Conservation (phyloP, 2,329 filamentous ascomycete species). For the Apiospora aurea region DNA sequence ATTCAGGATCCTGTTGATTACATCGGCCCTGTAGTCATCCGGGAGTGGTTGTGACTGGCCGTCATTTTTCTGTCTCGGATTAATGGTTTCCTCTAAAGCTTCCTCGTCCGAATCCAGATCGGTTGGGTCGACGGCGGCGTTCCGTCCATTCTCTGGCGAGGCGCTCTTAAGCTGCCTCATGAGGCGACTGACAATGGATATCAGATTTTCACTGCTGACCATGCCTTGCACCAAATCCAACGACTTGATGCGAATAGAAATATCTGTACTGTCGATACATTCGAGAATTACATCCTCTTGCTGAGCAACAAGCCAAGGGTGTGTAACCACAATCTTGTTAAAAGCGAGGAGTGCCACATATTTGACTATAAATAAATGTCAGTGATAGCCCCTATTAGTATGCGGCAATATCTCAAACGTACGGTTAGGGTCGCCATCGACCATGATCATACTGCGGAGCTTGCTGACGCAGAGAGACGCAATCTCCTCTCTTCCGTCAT, state of each 20-base stretch:
- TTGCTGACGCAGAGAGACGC: conserved; percentile 92
- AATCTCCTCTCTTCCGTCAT: conserved; percentile 86
- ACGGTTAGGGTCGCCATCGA: conserved; percentile 94
- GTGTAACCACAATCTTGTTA: conserved; percentile 90
- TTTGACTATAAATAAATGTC: conserved; percentile 69
- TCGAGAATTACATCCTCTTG: conserved; percentile 97
- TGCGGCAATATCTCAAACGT: conserved; percentile 47
- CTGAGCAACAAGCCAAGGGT: conserved; percentile 85
- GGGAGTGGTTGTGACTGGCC: conserved; percentile 70
- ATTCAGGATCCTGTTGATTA: conserved; percentile 81
- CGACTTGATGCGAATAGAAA: conserved; percentile 93
- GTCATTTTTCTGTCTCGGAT: conserved; percentile 41
- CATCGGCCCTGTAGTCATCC: conserved; percentile 83
- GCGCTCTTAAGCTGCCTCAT: conserved; percentile 84
- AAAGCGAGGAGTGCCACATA: conserved; percentile 96
- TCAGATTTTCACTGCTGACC: conserved; percentile 87
- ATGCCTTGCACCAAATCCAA: conserved; percentile 92
- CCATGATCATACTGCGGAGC: conserved; percentile 89
- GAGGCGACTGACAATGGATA: conserved; percentile 83
- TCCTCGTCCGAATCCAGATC: conserved; percentile 59
- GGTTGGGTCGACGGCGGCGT: conserved; percentile 52
- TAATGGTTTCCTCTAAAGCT: conserved; percentile 51
- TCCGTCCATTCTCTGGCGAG: conserved; percentile 57
- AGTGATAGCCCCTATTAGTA: conserved; percentile 25
- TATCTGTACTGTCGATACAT: conserved; percentile 94